Conservation (phyloP, 169 alveolate species). For the Eimeria brunetti region DNA sequence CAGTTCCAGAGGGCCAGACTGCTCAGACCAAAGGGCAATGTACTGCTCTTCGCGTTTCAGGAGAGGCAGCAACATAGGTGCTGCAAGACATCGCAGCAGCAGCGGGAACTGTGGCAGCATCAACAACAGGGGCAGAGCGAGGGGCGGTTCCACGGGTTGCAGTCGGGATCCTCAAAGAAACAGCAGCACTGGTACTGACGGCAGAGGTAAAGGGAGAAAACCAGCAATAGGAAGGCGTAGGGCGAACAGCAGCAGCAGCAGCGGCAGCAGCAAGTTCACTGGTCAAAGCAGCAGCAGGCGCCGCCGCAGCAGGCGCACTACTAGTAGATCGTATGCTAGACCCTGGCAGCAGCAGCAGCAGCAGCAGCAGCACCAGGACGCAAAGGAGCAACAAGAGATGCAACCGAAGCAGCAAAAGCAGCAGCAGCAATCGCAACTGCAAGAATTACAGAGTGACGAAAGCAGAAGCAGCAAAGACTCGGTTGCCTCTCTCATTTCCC, state of each 20-base stretch:
- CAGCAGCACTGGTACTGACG: not conserved
- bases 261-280: not conserved
- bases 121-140: slow-evolving; percentile 11
- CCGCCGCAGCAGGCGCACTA: slow-evolving; percentile 3
- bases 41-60: not conserved
- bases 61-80: slow-evolving; percentile 30
- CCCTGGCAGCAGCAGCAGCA: not conserved
- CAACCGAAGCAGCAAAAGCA: not conserved
- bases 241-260: not conserved
- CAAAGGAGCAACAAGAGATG: not conserved
- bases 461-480: slow-evolving; percentile 39
- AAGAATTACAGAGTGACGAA: not conserved
- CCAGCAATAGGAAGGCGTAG: not conserved
- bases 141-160: not conserved
- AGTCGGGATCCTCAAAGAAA: not conserved
- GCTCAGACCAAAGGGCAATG: not conserved
- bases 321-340: not conserved
- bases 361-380: not conserved
- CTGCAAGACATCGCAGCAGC: slow-evolving; percentile 19
- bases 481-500: slow-evolving; percentile 49
- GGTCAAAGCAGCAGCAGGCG: slow-evolving; percentile 26
- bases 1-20: not conserved
- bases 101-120: not conserved
- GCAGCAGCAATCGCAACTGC: not conserved
- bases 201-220: not conserved